Evolutionary conservation across 805 yeast species (phyloP), one percentile per base, ranked within the genome.

Genomic region (Saccharomycodes ludwigii): DNA sequence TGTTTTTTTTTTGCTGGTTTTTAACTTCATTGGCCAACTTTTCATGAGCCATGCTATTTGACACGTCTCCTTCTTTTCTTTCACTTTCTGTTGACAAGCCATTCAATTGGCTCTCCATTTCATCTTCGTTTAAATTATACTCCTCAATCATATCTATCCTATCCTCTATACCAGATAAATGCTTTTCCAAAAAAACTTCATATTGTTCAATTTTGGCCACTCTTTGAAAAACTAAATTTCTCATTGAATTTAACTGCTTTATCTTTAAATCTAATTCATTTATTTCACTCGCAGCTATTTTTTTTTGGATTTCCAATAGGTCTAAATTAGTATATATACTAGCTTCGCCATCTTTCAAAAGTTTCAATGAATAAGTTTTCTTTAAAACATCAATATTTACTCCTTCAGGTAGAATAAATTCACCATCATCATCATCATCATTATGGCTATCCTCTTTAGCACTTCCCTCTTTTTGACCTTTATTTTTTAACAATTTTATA

Each of bases 221-320:
- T 41, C 70, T 58, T 37, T 73, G 70, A 44, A 76, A 73, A 19
- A 74, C 68, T 10, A 63, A 42, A 33, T 65, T 61, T 30, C 86
- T 59, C 56, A 65, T 58, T 13, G 53, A 40, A 35, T 71, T 68
- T 26, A 78, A 46, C 41, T 62, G 64, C 27, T 63, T 60, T 24
- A 79, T 66, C 41, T 73, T 66, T 22, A 46, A 47, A 47, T 79
- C 88, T 21, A 79, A 59, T 33, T 75, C 86, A 31, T 60, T 54
- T 20, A 79, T 72, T 44, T 79, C 86, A 42, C 61, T 62, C 1
- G 80, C 65, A 0, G 82, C 73, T 24, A 76, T 50, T 14, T 74
- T 73, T 48, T 79, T 76, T 31, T 79, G 66, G 17, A 79, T 64
- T 39, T 73, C 77, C 35, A 75, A 49, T 12, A 70, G 50, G 35